Base-by-base conservation (phyloP, 208 protist species). In the Wallacemonas sp. region DNA sequence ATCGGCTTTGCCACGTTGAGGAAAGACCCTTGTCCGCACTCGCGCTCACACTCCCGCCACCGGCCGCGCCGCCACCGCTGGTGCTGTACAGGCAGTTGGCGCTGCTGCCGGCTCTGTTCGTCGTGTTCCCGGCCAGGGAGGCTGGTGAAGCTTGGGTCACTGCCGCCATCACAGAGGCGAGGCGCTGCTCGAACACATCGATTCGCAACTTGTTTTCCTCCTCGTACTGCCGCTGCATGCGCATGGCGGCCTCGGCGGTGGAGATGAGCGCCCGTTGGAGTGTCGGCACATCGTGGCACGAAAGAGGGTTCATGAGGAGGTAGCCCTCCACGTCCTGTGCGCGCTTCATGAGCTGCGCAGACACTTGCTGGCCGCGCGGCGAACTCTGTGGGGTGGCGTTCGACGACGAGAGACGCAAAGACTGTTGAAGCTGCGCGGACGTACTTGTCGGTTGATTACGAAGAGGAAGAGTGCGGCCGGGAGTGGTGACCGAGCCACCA, bases 221-320 rank as follows among this genome's bases (percentile, higher is more conserved):
- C 21, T 70, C 67, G 66, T 90, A 87, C 72, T 68, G 85, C 48
- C 58, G 63, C 32, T 80, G 70, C 62, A 87, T 38, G 34, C 50
- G 48, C 54, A 83, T 29, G 5, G 81, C 48, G 38, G 74, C 73
- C 78, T 93, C 87, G 21, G 76, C 78, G 38, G 78, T 68, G 63
- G 89, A 80, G n/a, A 93, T 71, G 27, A 85, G 72, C 61, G 73
- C 74, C 19, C 72, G 68, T 62, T 93, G 83, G 39, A 93, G 62
- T 10, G 70, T 33, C 1, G 10, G 52, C n/a, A 85, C 67, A 65
- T 81, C 82, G 24, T 66, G 42, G 67, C 81, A 79, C 33, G 82
- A 72, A 50, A 83, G 63, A 17, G 77, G 62, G 32, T 92, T 84
- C 69, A 85, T 78, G 41, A 78, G 75, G 12, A 92, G 57, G 52